Evolutionary conservation across 345 rosid species (phyloP), one percentile per base, ranked within the genome.

Genomic region (Adansonia digitata): DNA sequence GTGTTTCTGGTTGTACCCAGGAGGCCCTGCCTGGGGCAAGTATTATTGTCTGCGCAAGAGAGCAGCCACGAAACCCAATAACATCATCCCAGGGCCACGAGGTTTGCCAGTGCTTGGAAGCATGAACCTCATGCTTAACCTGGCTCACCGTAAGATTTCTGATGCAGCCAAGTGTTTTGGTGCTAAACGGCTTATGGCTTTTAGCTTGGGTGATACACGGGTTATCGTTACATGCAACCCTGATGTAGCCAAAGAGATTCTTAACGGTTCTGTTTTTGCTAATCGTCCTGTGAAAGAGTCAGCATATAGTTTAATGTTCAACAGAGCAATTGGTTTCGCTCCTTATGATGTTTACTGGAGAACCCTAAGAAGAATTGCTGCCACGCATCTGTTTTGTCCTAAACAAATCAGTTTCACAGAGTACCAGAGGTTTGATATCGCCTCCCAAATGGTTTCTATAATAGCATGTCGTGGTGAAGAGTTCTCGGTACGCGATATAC

Each of bases 11-110:
- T 77, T 84, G 14, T 82, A 51, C 67, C 89, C 91, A 1, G 95
- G 95, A 3, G 95, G 95, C 52, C 89, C 91, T 1, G 95, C 95
- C 1, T 90, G 95, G 95, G 95, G 95, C 0, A 90, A 82, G 51
- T 77, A 64, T 70, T 76, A 64, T 72, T 63, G 82, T 51, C n/a
- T 81, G 43, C 42, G 69, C 24, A 15, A 20, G 13, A 35, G 62
- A 77, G 14, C 52, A 35, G 26, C 77, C 77, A 43, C 88, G 74
- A 87, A 87, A 53, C 72, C 86, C 13, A 87, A 85, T 62, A 85
- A 87, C 13, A 85, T 26, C 86, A 91, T 91, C 64, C 97, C 94
- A 57, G 94, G 97, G 69, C 92, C 97, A 1, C 80, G 83, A 72
- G 97, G 97, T 1, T 79, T 82, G 18, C 97, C 97, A 46, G 15